phyloP scores from a whole-genome alignment of 1,284 basidiomycete species.

The Moesziomyces antarcticus region DNA sequence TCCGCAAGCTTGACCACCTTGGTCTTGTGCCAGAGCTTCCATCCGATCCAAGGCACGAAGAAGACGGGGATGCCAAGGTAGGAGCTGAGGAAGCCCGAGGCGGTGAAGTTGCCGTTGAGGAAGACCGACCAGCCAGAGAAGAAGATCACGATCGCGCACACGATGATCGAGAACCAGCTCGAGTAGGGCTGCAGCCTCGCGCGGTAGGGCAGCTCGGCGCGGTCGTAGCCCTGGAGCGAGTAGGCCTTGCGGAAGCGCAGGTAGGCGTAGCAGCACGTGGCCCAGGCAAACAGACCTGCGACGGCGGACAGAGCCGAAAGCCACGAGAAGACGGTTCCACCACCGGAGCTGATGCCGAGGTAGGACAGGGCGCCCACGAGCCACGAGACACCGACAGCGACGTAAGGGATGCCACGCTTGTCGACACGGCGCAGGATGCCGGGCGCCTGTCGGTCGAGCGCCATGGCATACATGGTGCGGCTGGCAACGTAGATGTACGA shows the following conservation, averaged over 20 bases:
- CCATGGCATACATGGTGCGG: slow-evolving; percentile 79
- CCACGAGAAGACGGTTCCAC: slow-evolving; percentile 74
- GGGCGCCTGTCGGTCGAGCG: slow-evolving; percentile 80
- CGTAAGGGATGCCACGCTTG: slow-evolving; percentile 79
- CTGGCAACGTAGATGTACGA: slow-evolving; percentile 85
- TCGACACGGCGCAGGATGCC: slow-evolving; percentile 76
- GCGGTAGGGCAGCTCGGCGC: slow-evolving; percentile 71
- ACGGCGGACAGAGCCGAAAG: slow-evolving; percentile 75
- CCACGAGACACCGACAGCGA: slow-evolving; percentile 77
- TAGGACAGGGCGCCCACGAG: slow-evolving; percentile 78
- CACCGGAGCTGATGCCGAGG: slow-evolving; percentile 69
- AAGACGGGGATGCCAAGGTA: slow-evolving; percentile 81
- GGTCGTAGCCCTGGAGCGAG: slow-evolving; percentile 74
- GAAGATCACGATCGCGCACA: slow-evolving; percentile 53
- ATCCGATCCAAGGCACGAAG: slow-evolving; percentile 78
- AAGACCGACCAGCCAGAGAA: slow-evolving; percentile 69
- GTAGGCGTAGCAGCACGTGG: slow-evolving; percentile 80
- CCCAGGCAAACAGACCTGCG: slow-evolving; percentile 82
- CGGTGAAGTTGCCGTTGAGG: slow-evolving; percentile 55
- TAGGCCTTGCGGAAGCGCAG: slow-evolving; percentile 78
- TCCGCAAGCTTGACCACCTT: slow-evolving; percentile 63
- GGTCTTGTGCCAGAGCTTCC: slow-evolving; percentile 72
- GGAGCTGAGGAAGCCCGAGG: slow-evolving; percentile 79
- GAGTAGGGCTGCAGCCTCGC: slow-evolving; percentile 67
- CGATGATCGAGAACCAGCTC: slow-evolving; percentile 50